A percentile compares a stretch with the other conserved stretches of the same genome.
Conservation (phyloP, 345 rosid species). For the Capsella bursapastoris region DNA sequence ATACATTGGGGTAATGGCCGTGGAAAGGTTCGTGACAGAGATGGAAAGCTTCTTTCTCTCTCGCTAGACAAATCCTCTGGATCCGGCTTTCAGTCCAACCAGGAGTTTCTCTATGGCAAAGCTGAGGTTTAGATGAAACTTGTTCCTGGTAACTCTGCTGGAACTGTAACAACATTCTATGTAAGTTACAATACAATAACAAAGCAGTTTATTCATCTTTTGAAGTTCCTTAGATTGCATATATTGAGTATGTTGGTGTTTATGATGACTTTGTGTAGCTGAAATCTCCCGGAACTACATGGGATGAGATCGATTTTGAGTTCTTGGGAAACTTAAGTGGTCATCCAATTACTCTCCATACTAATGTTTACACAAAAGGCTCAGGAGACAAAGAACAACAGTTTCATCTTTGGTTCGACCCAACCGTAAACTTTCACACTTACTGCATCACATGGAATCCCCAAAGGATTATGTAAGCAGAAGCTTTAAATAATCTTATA, state of each 20-base stretch:
- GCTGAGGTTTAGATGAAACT: constrained; percentile 53
- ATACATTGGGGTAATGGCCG: constrained; percentile 45
- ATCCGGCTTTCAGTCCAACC: constrained; percentile 50
- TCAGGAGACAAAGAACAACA: constrained; percentile 53
- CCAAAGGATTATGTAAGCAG: constrained; percentile 45
- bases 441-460: constrained; percentile 52
- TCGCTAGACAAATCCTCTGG: constrained; percentile 53
- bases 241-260: constrained; percentile 9
- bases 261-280: constrained; percentile 31
- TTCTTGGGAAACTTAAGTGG: constrained; percentile 55
- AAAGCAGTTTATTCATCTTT: not conserved
- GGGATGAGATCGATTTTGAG: constrained; percentile 56
- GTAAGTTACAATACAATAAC: constrained; percentile 34
- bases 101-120: constrained; percentile 49
- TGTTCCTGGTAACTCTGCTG: constrained; percentile 56
- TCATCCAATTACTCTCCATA: constrained; percentile 47
- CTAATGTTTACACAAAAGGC: constrained; percentile 49
- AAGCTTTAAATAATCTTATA: not conserved
- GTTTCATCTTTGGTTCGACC: constrained; percentile 52
- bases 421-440: constrained; percentile 48
- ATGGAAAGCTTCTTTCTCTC: constrained; percentile 42
- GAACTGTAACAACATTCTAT: constrained; percentile 58
- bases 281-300: constrained; percentile 39
- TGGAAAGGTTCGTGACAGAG: constrained; percentile 31
- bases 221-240: not conserved